Percentiles rank a stretch among this genome's conserved stretches.
Evolutionary conservation across 1,284 basidiomycete species (phyloP).

Genomic region (Retiboletus flavoniger): DNA sequence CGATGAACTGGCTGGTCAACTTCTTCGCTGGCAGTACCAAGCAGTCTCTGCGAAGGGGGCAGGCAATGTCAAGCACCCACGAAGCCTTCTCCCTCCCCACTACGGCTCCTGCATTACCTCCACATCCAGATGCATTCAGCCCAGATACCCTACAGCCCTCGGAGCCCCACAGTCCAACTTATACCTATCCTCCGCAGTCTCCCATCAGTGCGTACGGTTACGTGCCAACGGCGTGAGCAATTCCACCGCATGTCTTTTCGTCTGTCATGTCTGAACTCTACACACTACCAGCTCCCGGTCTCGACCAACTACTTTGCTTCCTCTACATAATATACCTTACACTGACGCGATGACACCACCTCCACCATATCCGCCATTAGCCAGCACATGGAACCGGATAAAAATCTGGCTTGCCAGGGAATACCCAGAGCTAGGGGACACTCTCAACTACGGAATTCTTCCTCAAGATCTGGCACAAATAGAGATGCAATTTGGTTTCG

Average conservation of each 20-base stretch:
- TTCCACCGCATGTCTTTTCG: slow-evolving; percentile 1
- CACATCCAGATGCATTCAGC: slow-evolving; percentile 59
- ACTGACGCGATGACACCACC: slow-evolving; percentile 40
- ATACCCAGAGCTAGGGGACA: slow-evolving; percentile 89
- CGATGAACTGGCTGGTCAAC: slow-evolving; percentile 71
- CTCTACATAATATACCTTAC: slow-evolving; percentile 56
- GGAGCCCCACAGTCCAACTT: slow-evolving; percentile 49
- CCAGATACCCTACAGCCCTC: slow-evolving; percentile 51
- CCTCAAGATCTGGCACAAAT: slow-evolving; percentile 73
- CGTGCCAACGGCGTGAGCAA: slow-evolving; percentile 57
- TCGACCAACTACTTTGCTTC: slow-evolving; percentile 59
- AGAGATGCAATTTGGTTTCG: slow-evolving; percentile 79
- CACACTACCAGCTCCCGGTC: slow-evolving; percentile 48
- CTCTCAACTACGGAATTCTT: slow-evolving; percentile 83
- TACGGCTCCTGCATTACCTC: slow-evolving; percentile 56
- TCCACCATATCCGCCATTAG: slow-evolving; percentile 68
- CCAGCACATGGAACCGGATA: slow-evolving; percentile 78
- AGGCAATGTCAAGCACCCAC: slow-evolving; percentile 68
- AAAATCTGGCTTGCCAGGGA: slow-evolving; percentile 73
- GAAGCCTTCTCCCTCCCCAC: slow-evolving; percentile 78
- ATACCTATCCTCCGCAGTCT: slow-evolving; percentile 73
- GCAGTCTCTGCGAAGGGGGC: slow-evolving; percentile 51
- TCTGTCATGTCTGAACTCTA: slow-evolving; percentile 15
- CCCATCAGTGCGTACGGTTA: slow-evolving; percentile 53
- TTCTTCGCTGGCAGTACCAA: slow-evolving; percentile 54